These are phyloP conservation scores for Leishmania martiniquensis DNA, from an alignment of 208 protist genomes.

Conservation along the genomic window DNA sequence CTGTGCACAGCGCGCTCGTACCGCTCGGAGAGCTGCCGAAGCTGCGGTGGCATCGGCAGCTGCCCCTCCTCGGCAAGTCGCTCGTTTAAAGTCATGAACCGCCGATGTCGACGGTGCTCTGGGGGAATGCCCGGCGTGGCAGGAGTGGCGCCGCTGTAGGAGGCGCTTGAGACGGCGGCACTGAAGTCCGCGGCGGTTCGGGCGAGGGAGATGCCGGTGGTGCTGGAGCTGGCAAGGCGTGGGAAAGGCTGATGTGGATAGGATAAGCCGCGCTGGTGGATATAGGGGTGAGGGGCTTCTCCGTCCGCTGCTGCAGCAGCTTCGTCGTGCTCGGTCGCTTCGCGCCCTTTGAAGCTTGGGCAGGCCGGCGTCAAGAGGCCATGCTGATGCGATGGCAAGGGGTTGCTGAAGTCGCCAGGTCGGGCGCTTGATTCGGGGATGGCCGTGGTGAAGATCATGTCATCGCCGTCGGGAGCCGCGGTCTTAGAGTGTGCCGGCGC, in stretches of 20 bases:
- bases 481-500: background rate
- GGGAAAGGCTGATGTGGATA: background rate
- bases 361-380: background rate
- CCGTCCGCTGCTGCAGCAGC: background rate
- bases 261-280: background rate
- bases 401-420: background rate
- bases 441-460: background rate
- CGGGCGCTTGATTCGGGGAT: background rate
- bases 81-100: slow-evolving; percentile 49
- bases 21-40: slow-evolving; percentile 36
- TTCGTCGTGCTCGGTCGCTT: slow-evolving; percentile 5
- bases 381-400: background rate
- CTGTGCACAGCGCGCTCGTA: slow-evolving; percentile 42
- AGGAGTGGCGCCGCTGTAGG: background rate
- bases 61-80: slow-evolving; percentile 37
- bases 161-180: background rate
- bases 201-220: background rate
- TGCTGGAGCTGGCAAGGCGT: background rate
- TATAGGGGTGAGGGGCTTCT: background rate
- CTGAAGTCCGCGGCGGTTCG: background rate
- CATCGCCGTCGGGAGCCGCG: background rate
- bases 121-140: background rate
- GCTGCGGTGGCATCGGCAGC: slow-evolving; percentile 35
- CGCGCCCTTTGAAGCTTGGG: slow-evolving; percentile 8
- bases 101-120: slow-evolving; percentile 22